Evolutionary conservation across 148 eudicot species (phyloP).

Genomic region (Camellia lanceoleosa): DNA sequence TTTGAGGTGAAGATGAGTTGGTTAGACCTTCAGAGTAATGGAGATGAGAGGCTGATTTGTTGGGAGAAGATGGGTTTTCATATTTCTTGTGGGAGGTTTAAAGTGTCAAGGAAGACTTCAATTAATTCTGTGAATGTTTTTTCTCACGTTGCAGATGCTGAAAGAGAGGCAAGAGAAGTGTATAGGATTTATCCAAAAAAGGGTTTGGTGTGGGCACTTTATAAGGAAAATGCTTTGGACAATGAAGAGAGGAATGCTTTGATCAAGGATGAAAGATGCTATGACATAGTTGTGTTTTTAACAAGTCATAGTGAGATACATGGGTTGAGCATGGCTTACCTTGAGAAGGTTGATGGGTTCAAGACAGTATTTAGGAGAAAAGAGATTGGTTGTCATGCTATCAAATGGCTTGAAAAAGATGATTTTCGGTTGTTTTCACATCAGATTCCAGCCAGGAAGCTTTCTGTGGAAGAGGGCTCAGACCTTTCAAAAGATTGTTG

Average conservation of each 20-base stretch:
- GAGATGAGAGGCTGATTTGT: conserved; percentile 35
- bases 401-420: conserved; percentile 54
- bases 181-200: conserved; percentile 72
- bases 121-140: conserved; percentile 58
- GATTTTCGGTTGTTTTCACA: conserved; percentile 72
- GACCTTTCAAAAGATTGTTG: conserved; percentile 60
- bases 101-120: conserved; percentile 44
- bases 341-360: conserved; percentile 77
- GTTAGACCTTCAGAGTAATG: conserved; percentile 54
- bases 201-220: conserved; percentile 91
- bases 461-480: conserved; percentile 54
- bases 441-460: conserved; percentile 88
- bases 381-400: conserved; percentile 64
- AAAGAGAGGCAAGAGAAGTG: conserved; percentile 73
- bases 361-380: conserved; percentile 69
- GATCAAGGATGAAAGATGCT: conserved; percentile 28
- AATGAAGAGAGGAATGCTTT: conserved; percentile 25
- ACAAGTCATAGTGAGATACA: conserved; percentile 65
- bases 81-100: conserved; percentile 76
- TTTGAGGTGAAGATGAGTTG: conserved; percentile 69
- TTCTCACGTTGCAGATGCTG: conserved; percentile 68
- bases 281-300: conserved; percentile 63
- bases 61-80: conserved; percentile 56
- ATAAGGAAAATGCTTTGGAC: conserved; percentile 34
- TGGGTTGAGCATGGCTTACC: conserved; percentile 75